Percentiles rank a stretch among this genome's conserved stretches.
phyloP scores from a whole-genome alignment of 305 asterid species.

The Fraxinus albicans region DNA sequence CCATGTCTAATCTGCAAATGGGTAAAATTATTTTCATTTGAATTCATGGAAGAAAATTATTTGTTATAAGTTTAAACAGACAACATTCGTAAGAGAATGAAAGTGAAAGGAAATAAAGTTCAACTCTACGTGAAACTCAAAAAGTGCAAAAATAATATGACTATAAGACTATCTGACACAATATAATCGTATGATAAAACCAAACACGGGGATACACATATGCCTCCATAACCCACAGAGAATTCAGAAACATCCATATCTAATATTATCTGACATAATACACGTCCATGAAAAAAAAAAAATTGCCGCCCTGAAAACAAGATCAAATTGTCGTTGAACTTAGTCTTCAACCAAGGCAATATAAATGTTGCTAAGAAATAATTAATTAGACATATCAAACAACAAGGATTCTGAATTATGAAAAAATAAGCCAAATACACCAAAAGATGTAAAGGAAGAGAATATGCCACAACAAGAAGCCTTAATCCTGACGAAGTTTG shows the following conservation, averaged over 20 bases:
- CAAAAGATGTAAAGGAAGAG: neutral
- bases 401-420: neutral
- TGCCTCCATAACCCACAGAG: neutral
- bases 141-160: neutral
- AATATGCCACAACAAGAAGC: neutral
- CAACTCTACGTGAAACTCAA: neutral
- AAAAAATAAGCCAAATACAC: neutral
- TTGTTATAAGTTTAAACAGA: neutral
- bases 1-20: constrained; percentile 88
- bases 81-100: constrained; percentile 1
- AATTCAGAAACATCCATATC: neutral
- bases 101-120: neutral
- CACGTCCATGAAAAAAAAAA: neutral
- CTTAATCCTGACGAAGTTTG: neutral
- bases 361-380: neutral
- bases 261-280: neutral
- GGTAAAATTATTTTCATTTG: constrained; percentile 11
- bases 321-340: neutral
- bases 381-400: neutral
- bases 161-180: neutral
- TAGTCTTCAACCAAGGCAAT: neutral
- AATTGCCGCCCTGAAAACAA: neutral
- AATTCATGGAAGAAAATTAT: constrained; percentile 18
- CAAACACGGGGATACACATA: neutral
- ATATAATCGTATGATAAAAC: neutral